Evolutionary conservation across 495 filamentous ascomycete species (phyloP).

Genomic region (Tuber microsphaerosporum): DNA sequence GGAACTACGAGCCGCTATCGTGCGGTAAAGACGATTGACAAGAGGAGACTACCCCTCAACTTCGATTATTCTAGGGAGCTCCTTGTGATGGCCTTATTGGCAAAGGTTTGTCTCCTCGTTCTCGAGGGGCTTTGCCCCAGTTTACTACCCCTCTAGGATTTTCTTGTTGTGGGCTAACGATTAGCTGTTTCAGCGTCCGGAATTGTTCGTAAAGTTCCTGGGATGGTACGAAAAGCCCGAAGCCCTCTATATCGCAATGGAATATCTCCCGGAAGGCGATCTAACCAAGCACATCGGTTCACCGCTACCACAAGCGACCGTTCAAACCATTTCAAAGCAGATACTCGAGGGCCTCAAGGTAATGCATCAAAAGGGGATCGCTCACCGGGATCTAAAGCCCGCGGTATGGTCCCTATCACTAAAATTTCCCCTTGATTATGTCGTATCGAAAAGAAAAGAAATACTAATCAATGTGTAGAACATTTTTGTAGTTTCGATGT

Average conservation of each 20-base stretch:
- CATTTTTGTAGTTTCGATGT: conserved; percentile 13
- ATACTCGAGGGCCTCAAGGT: conserved; percentile 17
- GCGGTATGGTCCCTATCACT: background rate
- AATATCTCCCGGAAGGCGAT: conserved; percentile 14
- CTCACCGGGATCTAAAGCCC: conserved; percentile 20
- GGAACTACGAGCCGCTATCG: background rate
- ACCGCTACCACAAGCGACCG: background rate
- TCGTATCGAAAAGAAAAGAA: too few relatives aligned
- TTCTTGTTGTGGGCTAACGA: background rate
- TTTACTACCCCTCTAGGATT: background rate
- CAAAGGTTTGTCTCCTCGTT: background rate
- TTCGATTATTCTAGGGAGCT: background rate
- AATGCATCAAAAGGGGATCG: conserved; percentile 17
- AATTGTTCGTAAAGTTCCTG: conserved; percentile 15
- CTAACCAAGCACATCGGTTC: background rate
- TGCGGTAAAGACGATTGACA: background rate
- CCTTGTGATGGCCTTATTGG: background rate
- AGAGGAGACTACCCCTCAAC: background rate
- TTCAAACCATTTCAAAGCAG: conserved; percentile 9
- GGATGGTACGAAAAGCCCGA: background rate
- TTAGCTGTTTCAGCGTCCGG: background rate
- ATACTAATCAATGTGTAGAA: conserved; percentile 8
- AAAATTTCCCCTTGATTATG: conserved; percentile 48
- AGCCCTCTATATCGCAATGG: conserved; percentile 15
- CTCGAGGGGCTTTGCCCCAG: background rate